Evolutionary conservation across 768 basidiomycete species (phyloP).

Genomic region (Lactarius tabidus): DNA sequence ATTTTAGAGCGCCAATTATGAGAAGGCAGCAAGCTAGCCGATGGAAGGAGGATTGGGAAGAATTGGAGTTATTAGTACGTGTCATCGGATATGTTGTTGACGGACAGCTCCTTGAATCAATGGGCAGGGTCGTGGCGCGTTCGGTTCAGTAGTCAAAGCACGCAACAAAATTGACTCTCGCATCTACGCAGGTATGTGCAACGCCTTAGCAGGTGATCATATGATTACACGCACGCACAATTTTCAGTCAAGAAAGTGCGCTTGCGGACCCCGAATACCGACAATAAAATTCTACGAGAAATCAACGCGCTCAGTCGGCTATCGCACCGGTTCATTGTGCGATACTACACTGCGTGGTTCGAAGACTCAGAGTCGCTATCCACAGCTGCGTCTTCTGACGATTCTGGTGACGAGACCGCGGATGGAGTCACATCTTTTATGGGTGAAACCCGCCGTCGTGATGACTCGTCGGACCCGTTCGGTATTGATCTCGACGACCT

Average conservation of each 20-base stretch:
- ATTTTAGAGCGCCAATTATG: conserved; percentile 44
- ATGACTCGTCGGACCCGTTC: conserved; percentile 45
- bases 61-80: conserved; percentile 73
- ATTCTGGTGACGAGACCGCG: conserved; percentile 35
- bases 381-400: conserved; percentile 45
- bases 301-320: conserved; percentile 85
- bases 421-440: conserved; percentile 58
- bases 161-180: conserved; percentile 81
- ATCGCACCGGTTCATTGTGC: conserved; percentile 85
- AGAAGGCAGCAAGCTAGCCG: conserved; percentile 57
- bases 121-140: conserved; percentile 77
- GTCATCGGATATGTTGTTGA: conserved; percentile 10
- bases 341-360: conserved; percentile 92
- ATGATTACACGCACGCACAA: background rate
- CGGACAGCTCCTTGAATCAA: background rate
- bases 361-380: conserved; percentile 58
- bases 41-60: conserved; percentile 94
- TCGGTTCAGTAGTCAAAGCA: conserved; percentile 94
- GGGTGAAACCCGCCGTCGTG: conserved; percentile 32
- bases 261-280: conserved; percentile 70
- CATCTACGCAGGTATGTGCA: conserved; percentile 67
- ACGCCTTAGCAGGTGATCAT: background rate
- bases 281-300: conserved; percentile 86
- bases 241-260: conserved; percentile 81
- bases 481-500: conserved; percentile 62